Base-by-base conservation (phyloP, 495 filamentous ascomycete genomes). In the Echria macrotheca region DNA sequence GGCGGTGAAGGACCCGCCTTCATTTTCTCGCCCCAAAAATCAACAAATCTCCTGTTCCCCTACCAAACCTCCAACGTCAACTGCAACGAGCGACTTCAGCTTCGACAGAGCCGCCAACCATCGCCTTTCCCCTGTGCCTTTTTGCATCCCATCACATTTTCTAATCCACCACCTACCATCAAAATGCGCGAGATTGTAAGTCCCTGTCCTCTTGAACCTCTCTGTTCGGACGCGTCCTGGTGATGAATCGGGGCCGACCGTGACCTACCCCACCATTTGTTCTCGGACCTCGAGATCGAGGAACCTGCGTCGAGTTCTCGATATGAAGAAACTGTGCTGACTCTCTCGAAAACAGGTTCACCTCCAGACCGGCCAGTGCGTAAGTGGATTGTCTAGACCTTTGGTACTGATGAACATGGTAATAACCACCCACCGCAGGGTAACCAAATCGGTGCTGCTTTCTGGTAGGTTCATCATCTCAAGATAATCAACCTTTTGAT, bases 391-490 rank as follows among this genome's bases (percentile, higher is more conserved):
- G n/a, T n/a, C n/a, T n/a, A n/a, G n/a, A n/a, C n/a, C n/a, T n/a
- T n/a, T n/a, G n/a, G n/a, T n/a, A n/a, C n/a, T n/a, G n/a, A n/a
- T n/a, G n/a, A n/a, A n/a, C n/a, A n/a, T n/a, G n/a, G n/a, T n/a
- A n/a, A n/a, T n/a, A n/a, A n/a, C n/a, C n/a, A n/a, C n/a, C n/a
- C n/a, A 47, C 57, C 12, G 48, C 67, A 95, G 86, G 94, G 94
- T 83, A 97, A 98, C 87, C 93, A 98, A 87, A 95, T 97, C 63
- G 94, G 93, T 88, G 93, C 93, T 77, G 94, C 93, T 72, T 98
- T 98, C 84, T 98, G 94, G 88, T 64, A 57, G 36, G 60, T 53
- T 41, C 14, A n/a, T n/a, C n/a, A n/a, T n/a, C n/a, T n/a, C n/a
- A n/a, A n/a, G n/a, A n/a, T n/a, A n/a, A n/a, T n/a, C n/a, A n/a